Evolutionary conservation across 1,139 yeast genomes (phyloP).

Genomic region (Hemisphaericaspora xylofermentans): DNA sequence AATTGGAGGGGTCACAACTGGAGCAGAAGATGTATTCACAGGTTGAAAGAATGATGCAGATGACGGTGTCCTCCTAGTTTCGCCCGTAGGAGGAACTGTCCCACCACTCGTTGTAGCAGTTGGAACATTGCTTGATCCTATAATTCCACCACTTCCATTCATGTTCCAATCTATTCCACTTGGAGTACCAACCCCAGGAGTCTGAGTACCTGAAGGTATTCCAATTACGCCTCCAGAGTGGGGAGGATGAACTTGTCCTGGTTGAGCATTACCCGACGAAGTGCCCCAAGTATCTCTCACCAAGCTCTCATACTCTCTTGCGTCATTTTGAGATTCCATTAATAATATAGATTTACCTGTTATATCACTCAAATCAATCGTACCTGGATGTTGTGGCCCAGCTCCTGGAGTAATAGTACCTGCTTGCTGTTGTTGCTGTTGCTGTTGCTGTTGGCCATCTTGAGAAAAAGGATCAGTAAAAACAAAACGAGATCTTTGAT

Average conservation of each 20-base stretch:
- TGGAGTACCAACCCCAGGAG: conserved; percentile 25
- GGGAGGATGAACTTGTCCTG: too few species aligned
- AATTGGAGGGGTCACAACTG: conserved; percentile 9
- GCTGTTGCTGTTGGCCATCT: conserved; percentile 15
- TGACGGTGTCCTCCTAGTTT: conserved; percentile 33
- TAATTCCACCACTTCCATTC: conserved; percentile 9
- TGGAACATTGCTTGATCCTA: too few species aligned
- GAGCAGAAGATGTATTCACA: conserved; percentile 11
- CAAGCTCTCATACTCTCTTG: conserved; percentile 50
- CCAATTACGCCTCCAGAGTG: background rate
- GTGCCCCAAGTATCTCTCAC: conserved; percentile 50
- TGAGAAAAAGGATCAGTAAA: conserved; percentile 64
- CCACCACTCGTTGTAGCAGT: background rate
- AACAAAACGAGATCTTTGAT: conserved; percentile 65
- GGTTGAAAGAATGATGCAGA: conserved; percentile 37
- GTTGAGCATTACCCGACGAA: conserved; percentile 7
- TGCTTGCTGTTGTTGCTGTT: conserved; percentile 12
- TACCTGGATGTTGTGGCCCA: conserved; percentile 13
- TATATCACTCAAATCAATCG: conserved; percentile 34
- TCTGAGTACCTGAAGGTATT: conserved; percentile 25
- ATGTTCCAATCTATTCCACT: conserved; percentile 12
- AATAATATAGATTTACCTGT: conserved; percentile 55
- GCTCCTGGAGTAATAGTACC: conserved; percentile 7
- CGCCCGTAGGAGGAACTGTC: conserved; percentile 12
- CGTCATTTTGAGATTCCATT: conserved; percentile 57